Evolutionary conservation across 768 basidiomycete genomes (phyloP), one percentile per base, ranked within the genome.

Genomic region (Termitomyces sp.): DNA sequence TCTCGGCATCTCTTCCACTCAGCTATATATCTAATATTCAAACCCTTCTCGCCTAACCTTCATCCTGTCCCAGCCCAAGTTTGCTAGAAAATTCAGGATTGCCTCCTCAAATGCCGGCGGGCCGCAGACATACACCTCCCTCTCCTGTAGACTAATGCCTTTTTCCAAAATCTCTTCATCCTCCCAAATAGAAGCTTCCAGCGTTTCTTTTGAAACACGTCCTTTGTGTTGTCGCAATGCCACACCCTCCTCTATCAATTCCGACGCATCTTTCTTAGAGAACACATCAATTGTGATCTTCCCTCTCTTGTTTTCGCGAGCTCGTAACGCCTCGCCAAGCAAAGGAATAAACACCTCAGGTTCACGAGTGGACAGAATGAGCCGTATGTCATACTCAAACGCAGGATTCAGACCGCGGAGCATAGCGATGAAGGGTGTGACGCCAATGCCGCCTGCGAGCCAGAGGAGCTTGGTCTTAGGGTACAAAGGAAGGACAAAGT

Each of bases 391-490:
- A 59, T 69, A 69, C 32, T 44, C 50, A 57, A 27, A 48, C 39
- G 43, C 14, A 22, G 58, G 44, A 9, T 53, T 27, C 16, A 65
- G 53, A 53, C 56, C 53, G 24, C 60, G 56, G 0, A 84, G 72
- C 79, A 86, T 78, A 27, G 78, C 77, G n/a, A 87, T 64, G 68
- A 84, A 87, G 0, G 84, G 86, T 18, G 86, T 87, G 20, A 87
- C 47, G 3, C 86, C 85, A 40, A 88, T 86, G 0, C 86, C 86
- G 24, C 84, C 85, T 1, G 83, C 84, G n/a, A 83, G 69, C 83
- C 83, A 86, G 27, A 85, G 67, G 30, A 84, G 63, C 33, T 72
- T 72, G 16, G 57, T 65, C 10, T 59, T 61, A 9, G 22, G 42
- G 43, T 45, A 20, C 34, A 34, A 42, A 5, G 72, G 70, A 4